Conservation (phyloP, 2,329 filamentous ascomycete genomes). For the Pseudocercospora macadamiae region DNA sequence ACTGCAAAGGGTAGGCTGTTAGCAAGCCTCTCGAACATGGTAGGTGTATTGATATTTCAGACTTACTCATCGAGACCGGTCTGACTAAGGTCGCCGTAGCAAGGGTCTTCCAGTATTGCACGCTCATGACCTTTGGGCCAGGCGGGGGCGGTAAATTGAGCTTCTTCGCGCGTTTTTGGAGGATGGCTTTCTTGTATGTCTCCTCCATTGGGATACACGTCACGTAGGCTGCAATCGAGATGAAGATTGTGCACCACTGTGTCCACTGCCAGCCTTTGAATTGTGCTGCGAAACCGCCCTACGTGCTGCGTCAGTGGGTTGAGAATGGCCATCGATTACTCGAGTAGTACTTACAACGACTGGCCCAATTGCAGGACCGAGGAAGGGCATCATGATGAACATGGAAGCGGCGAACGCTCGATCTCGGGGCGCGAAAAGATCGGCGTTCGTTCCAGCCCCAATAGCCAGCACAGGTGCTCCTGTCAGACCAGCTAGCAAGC, state of each 20-base stretch:
- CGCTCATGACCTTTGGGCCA: conserved; percentile 29
- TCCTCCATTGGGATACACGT: conserved; percentile 53
- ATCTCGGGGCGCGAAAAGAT: conserved; percentile 40
- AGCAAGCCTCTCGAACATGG: no score
- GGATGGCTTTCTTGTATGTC: conserved; percentile 58
- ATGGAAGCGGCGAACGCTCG: conserved; percentile 41
- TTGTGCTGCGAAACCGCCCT: conserved; percentile 47
- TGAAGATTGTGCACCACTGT: conserved; percentile 49
- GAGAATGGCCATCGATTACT: neutral
- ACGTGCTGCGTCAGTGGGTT: neutral
- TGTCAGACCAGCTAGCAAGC: conserved; percentile 54
- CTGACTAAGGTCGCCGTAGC: conserved; percentile 37
- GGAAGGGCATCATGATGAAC: conserved; percentile 47
- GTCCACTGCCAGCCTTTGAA: conserved; percentile 48
- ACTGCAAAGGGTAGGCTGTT: no score
- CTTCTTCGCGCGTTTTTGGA: conserved; percentile 43
- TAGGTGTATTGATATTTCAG: no score
- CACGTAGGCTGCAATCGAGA: conserved; percentile 43
- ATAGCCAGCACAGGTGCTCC: conserved; percentile 43
- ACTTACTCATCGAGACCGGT: conserved; percentile 40
- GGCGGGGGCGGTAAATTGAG: conserved; percentile 33
- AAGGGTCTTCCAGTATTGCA: conserved; percentile 36
- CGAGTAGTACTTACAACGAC: conserved; percentile 38
- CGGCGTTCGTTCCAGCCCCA: conserved; percentile 46
- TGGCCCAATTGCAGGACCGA: conserved; percentile 37